These are phyloP conservation scores for Ceratobasidium theobromae DNA, from an alignment of 1,284 basidiomycete genomes.

Conservation along the genomic window DNA sequence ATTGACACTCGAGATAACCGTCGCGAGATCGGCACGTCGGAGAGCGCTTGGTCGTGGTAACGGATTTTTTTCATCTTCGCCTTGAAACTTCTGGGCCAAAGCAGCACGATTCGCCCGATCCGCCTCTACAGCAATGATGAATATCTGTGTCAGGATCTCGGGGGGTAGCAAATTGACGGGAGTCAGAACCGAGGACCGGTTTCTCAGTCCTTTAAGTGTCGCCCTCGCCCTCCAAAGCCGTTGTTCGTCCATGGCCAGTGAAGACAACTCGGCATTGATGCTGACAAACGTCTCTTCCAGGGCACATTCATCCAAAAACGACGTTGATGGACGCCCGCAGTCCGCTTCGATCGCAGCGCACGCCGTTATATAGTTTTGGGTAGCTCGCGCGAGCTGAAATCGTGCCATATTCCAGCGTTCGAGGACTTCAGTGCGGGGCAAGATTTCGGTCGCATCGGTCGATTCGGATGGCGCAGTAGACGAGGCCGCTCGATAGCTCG, in stretches of 20 bases:
- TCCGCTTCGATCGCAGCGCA: slow-evolving; percentile 14
- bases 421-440: slow-evolving; percentile 1
- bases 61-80: not conserved
- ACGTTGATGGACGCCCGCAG: not conserved
- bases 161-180: slow-evolving; percentile 17
- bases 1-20: slow-evolving; percentile 23
- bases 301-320: not conserved
- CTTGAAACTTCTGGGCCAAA: not conserved
- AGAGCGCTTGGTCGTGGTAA: not conserved
- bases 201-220: slow-evolving; percentile 8
- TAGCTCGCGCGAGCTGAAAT: not conserved
- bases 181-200: slow-evolving; percentile 2
- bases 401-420: slow-evolving; percentile 10
- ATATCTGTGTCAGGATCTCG: slow-evolving; percentile 16
- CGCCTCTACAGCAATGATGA: slow-evolving; percentile 6
- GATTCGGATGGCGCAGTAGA: not conserved
- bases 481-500: not conserved
- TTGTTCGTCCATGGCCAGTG: slow-evolving; percentile 8
- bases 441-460: not conserved
- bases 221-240: not conserved
- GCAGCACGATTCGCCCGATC: not conserved
- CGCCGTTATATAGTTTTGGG: not conserved
- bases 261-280: not conserved
- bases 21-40: slow-evolving; percentile 10
- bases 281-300: not conserved